Evolutionary conservation across 768 basidiomycete genomes (phyloP), one percentile per base, ranked within the genome.

Genomic region (Crassisporium funariophilum): DNA sequence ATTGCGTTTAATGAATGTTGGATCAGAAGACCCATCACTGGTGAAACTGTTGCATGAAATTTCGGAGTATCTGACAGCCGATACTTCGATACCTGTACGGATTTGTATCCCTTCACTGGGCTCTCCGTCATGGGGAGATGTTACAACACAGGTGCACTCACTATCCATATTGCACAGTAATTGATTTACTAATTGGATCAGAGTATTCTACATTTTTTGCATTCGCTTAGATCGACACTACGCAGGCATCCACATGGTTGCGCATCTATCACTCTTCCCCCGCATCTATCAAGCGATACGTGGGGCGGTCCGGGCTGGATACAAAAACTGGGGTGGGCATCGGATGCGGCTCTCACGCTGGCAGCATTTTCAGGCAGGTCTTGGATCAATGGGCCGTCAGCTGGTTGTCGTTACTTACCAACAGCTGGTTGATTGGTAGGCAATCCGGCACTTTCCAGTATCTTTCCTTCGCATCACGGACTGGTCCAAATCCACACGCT

Each of bases 401-500:
- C n/a, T n/a, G n/a, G n/a, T n/a, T n/a, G n/a, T n/a, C n/a, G n/a
- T n/a, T n/a, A n/a, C n/a, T n/a, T n/a, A n/a, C n/a, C n/a, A n/a
- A n/a, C n/a, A n/a, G n/a, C n/a, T n/a, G n/a, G n/a, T 41, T 25
- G 22, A 31, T 33, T n/a, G 43, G 25, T 62, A 94, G 92, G 78
- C 20, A 82, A 95, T 58, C 88, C 91, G n/a, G 78, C 83, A 11
- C 73, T 97, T 17, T 70, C 79, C 6, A 67, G 77, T 2, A 70
- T 81, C 38, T 98, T 95, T 66, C 88, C 93, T 23, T 78, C 83
- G 8, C 86, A 94, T 60, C 89, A 95, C 63, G 97, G 97, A 9
- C 70, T 95, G 41, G 73, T 98, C 15, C 81, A 83, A 37, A 78
- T 95, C 21, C 84, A 88, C 54, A 73, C 79, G 4, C 74, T 95